Base-by-base conservation (phyloP, 2,329 filamentous ascomycete genomes). In the Paraphaeosphaeria sporulosa region DNA sequence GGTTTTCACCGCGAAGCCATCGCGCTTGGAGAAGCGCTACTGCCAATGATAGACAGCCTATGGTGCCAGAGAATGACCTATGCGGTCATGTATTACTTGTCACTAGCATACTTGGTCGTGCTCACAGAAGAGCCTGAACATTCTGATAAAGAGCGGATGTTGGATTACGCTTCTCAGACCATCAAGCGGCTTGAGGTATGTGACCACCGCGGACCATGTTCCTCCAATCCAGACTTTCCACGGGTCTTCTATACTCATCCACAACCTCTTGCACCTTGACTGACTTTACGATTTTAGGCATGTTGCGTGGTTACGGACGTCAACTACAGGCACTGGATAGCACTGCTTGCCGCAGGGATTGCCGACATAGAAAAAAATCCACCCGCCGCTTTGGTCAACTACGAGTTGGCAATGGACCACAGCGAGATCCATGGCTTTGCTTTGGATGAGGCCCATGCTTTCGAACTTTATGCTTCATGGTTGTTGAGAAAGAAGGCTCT, bases 401-500 rank as follows among this genome's bases (percentile, higher is more conserved):
- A 92, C 69, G 91, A 94, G 72, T 83, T 86, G 62, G 87, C 89
- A 7, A 78, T 93, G 59, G 90, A 94, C 67, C 90, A 93, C 69
- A 86, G 89, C 13, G 83, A 90, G 21, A 83, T 90, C 57, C 84
- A 92, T 66, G 83, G 84, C 46, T 90, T 91, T 63, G 71, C 85
- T 2, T 85, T 93, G 52, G 91, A 94, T 61, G 90, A 93, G 73
- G 91, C 89, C 0, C 81, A 93, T 1, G 86, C 87, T 17, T 90
- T 90, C 70, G 91, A 92, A 71, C 81, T 93, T 32, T 90, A 93
- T 80, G 90, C 88, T 1, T 89, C 89, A 10, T 89, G 88, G 71
- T 87, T 93, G 62, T 81, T 91, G 55, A 83, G 90, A 15, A 83
- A 85, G 62, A 85, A 85, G 13, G 88, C 90, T 3, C 83, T 87